Base-by-base conservation (phyloP, 805 yeast species). In the Brettanomyces custersianus region DNA sequence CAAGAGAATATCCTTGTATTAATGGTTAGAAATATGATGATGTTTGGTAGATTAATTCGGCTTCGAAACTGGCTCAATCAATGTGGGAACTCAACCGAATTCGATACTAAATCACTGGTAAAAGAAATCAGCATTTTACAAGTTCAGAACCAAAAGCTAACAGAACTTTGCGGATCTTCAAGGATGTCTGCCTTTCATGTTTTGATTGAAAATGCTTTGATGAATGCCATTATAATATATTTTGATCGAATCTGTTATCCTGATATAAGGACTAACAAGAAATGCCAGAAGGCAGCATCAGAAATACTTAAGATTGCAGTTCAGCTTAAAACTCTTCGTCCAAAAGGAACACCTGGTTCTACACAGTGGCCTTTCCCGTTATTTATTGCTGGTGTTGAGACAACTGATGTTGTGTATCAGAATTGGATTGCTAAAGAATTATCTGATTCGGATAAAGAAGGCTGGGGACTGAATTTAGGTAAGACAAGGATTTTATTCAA, bases 51-150 rank as follows among this genome's bases (percentile, higher is more conserved):
- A 23, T 15, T 39, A 20, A 30, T 39, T 10, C 24, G 41, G 13
- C 31, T 39, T 16, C 29, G 39, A 13, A 39, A 39, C 18, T 39
- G 41, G 41, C 32, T 39, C 16, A 39, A 39, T 22, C 41, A 39
- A 20, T 39, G 41, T 22, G 41, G 41, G 17, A 39, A 39, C 25
- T 39, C 41, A 7, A 39, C 39, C 15, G 41, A 39, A 20, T 39
- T 39, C 20, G 39, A 39, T 30, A 20, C 38, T 11, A 20, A 31
- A 8, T 35, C 35, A 12, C 22, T 32, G 10, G 11, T 12, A 18
- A 31, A 30, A n/a, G 40, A 38, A 18, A 38, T 38, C 28, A 28
- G 28, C 11, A 23, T 21, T 17, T 31, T 38, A 9, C 20, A 27
- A 17, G 13, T 16, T n/a, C 38, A 38, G 17, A 38, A 38, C 21